phyloP scores from a whole-genome alignment of 257 asterid species.

The Solanum habrochaites region DNA sequence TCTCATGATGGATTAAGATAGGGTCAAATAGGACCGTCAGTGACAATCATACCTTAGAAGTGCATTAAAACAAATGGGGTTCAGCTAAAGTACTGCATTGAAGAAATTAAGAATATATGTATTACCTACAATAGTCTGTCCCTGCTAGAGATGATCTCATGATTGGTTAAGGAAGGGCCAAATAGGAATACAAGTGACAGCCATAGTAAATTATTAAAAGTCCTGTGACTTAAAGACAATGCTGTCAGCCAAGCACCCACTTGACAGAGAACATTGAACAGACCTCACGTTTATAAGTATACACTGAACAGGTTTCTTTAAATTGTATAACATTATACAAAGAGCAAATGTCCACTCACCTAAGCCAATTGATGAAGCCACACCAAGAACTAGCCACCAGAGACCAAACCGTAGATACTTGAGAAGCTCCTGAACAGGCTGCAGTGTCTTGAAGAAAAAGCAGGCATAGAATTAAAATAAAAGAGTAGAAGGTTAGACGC shows the following conservation, averaged over 20 bases:
- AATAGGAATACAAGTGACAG: not conserved
- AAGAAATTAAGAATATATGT: not conserved
- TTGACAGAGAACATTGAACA: not conserved
- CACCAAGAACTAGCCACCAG: slow-evolving; percentile 37
- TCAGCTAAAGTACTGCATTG: not conserved
- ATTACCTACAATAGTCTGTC: not conserved
- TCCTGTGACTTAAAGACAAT: not conserved
- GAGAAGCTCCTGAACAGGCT: slow-evolving; percentile 12
- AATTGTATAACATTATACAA: not conserved
- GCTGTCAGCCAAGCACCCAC: not conserved
- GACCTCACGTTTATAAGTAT: not conserved
- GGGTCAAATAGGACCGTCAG: not conserved
- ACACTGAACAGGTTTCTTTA: not conserved
- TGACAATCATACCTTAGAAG: not conserved
- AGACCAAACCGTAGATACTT: slow-evolving; percentile 17
- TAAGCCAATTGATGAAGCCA: slow-evolving; percentile 26
- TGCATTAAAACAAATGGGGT: not conserved
- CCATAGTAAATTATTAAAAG: not conserved
- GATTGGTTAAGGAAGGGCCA: not conserved
- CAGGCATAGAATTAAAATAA: not conserved
- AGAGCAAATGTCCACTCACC: slow-evolving; percentile 10
- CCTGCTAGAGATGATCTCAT: not conserved
- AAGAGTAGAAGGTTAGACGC: not conserved
- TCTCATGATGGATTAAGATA: not conserved
- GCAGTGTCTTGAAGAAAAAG: slow-evolving; percentile 2